Percentiles rank a stretch among this genome's conserved stretches.
These are phyloP conservation scores for Zymoseptoria ardabiliae DNA, from an alignment of 2,329 filamentous ascomycete species.

Conservation along the genomic window DNA sequence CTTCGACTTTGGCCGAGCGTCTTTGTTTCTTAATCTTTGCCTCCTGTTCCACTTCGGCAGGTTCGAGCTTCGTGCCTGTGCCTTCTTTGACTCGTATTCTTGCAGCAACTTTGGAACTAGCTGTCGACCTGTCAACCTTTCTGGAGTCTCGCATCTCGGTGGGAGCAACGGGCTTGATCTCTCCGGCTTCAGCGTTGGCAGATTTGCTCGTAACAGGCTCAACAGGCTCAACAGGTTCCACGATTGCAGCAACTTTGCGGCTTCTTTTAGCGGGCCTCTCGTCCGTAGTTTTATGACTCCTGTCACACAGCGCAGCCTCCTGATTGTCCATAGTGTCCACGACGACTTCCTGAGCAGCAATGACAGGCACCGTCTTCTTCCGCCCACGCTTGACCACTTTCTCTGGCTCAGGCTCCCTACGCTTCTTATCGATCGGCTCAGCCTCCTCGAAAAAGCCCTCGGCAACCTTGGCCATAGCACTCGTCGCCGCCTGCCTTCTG, in stretches of 20 bases:
- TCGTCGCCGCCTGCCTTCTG: conserved; percentile 19
- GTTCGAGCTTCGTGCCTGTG: background rate
- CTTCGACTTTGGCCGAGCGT: background rate
- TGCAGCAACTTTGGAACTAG: background rate
- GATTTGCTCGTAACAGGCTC: background rate
- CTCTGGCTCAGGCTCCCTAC: conserved; percentile 8
- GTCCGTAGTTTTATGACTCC: background rate
- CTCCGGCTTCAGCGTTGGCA: background rate
- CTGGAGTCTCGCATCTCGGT: background rate
- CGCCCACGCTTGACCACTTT: background rate
- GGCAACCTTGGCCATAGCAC: conserved; percentile 17
- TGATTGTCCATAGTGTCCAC: background rate
- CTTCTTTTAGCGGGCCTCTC: background rate
- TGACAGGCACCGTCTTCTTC: background rate
- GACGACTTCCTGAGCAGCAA: background rate
- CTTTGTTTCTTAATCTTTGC: background rate
- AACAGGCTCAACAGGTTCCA: background rate
- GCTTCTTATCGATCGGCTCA: conserved; percentile 17
- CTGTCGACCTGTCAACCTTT: background rate
- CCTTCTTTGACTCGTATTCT: background rate
- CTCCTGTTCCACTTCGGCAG: background rate
- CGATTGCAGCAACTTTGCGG: background rate
- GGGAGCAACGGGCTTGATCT: background rate
- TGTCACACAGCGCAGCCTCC: background rate
- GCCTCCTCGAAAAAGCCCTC: conserved; percentile 20